Evolutionary conservation across 768 basidiomycete genomes (phyloP), one percentile per base, ranked within the genome.

Genomic region (Leccinum subtestaceum): DNA sequence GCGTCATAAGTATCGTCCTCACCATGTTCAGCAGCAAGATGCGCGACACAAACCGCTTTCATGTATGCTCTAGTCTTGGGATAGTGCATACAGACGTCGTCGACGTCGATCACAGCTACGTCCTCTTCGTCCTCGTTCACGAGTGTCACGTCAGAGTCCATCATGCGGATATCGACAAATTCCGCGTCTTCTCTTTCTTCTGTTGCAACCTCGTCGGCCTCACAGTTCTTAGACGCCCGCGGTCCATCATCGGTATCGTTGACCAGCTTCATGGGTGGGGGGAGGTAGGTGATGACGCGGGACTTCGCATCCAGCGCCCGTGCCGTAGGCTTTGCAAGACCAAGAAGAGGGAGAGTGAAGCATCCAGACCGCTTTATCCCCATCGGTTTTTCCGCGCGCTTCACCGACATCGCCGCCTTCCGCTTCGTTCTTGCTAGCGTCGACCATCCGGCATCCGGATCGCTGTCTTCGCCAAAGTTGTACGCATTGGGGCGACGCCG

Each of bases 221-320:
- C n/a, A 9, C 9, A 31, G 25, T 40, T 31, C 17, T 21, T 40
- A 13, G 21, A 17, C 5, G 52, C 25, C 0, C 10, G 36, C 3
- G n/a, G 15, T 55, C 36, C 36, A 25, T 15, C 5, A 10, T 43
- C 38, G 27, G 36, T 23, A 11, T 45, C 51, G 12, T 52, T 17
- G 40, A 23, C 57, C 11, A 10, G 45, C 2, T 58, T 50, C 23
- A 31, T 49, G 29, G 68, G 70, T 4, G 71, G 71, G 1, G 71
- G 71, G 1, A 73, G 55, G 53, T 72, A 72, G 2, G 66, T 72
- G 47, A 73, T 67, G 8, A 73, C 64, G 4, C 71, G 71, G 19
- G 31, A 58, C 25, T 52, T 63, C 21, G n/a, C 55, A 9, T 55
- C 52, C 8, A 48, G 38, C 0, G 21, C n/a, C 7, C 17, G 54